Evolutionary conservation across 106 monocot genomes (phyloP).

Genomic region (Dendrobium nobile): DNA sequence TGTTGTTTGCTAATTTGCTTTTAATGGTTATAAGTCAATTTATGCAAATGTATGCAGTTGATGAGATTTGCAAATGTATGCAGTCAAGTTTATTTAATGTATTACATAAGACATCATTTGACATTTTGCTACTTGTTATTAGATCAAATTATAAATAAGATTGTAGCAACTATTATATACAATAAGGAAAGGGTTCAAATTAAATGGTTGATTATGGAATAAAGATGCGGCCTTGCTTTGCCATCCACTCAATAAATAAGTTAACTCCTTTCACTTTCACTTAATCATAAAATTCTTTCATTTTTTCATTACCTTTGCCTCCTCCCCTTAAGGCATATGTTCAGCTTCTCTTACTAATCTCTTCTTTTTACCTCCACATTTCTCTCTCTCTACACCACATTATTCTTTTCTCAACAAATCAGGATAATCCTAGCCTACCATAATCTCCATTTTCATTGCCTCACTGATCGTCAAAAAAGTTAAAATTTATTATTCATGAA

Average conservation of each 20-base stretch:
- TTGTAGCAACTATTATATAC: neutral
- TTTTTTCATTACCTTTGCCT: no score
- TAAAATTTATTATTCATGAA: neutral
- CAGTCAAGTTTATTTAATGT: no score
- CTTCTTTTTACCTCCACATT: no score
- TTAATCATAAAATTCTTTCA: no score
- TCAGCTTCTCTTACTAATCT: no score
- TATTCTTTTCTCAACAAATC: neutral
- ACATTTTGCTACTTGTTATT: neutral
- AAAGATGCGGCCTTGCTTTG: neutral
- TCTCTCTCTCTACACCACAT: no score
- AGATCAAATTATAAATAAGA: neutral
- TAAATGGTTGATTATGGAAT: neutral
- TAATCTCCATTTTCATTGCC: neutral
- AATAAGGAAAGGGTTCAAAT: neutral
- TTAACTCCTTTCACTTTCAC: neutral
- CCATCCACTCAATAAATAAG: neutral
- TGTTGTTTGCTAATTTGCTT: no score
- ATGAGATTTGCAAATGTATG: no score
- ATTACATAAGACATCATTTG: neutral
- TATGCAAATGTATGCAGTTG: no score
- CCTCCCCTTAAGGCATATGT: no score
- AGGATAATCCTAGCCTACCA: neutral
- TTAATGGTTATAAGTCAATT: no score
- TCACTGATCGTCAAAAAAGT: neutral